These are phyloP conservation scores for Meira miltonrushii DNA, from an alignment of 1,284 basidiomycete genomes.

Conservation along the genomic window DNA sequence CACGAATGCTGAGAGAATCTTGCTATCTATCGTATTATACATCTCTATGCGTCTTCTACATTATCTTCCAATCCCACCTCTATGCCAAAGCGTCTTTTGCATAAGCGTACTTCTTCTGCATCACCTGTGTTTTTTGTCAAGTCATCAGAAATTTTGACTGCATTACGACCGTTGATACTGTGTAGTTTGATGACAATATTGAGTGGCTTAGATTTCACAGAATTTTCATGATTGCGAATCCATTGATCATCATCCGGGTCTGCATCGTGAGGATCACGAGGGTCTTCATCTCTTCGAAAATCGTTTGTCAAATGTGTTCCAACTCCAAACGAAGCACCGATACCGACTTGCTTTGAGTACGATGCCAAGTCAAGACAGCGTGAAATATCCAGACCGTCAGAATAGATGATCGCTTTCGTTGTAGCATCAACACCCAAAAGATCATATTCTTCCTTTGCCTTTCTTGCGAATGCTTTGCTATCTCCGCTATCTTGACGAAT, in stretches of 20 bases:
- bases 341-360: slow-evolving; percentile 36
- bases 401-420: slow-evolving; percentile 46
- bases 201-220: slow-evolving; percentile 27
- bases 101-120: slow-evolving; percentile 24
- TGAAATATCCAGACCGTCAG: slow-evolving; percentile 38
- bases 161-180: slow-evolving; percentile 31
- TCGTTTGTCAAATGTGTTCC: slow-evolving; percentile 16
- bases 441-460: slow-evolving; percentile 32
- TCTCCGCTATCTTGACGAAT: slow-evolving; percentile 49
- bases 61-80: slow-evolving; percentile 4
- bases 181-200: slow-evolving; percentile 51
- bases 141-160: slow-evolving; percentile 51
- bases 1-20: not conserved
- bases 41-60: slow-evolving; percentile 9
- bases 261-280: not conserved
- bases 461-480: slow-evolving; percentile 32
- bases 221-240: not conserved
- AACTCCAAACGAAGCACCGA: slow-evolving; percentile 43
- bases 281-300: slow-evolving; percentile 5
- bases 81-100: slow-evolving; percentile 10
- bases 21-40: not conserved
- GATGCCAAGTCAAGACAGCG: slow-evolving; percentile 34
- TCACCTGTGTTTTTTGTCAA: slow-evolving; percentile 51
- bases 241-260: slow-evolving; percentile 10
- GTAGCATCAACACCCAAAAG: slow-evolving; percentile 36